Evolutionary conservation across 2,329 filamentous ascomycete species (phyloP).

Genomic region (Penicillium sp.): DNA sequence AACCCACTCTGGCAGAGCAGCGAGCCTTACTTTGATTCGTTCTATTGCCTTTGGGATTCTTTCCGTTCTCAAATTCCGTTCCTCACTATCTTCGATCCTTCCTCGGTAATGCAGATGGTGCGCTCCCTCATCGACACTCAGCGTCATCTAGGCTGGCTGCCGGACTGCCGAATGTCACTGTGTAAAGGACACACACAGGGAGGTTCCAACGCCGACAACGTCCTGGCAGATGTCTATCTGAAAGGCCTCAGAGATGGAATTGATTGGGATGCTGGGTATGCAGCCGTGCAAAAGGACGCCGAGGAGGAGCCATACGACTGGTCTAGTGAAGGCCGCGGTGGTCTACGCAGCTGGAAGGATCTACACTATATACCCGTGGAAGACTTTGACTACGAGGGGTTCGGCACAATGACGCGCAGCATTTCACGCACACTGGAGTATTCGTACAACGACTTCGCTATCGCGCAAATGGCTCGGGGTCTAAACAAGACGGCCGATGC

Average conservation of each 20-base stretch:
- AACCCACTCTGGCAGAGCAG: slow-evolving; percentile 64
- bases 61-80: slow-evolving; percentile 69
- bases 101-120: slow-evolving; percentile 62
- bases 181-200: slow-evolving; percentile 71
- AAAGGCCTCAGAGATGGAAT: slow-evolving; percentile 64
- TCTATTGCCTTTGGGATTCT: slow-evolving; percentile 73
- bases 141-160: slow-evolving; percentile 67
- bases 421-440: slow-evolving; percentile 74
- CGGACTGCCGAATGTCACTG: slow-evolving; percentile 72
- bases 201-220: slow-evolving; percentile 69
- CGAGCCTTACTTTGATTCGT: slow-evolving; percentile 72
- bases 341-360: slow-evolving; percentile 67
- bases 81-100: slow-evolving; percentile 65
- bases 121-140: slow-evolving; percentile 71
- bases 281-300: slow-evolving; percentile 68
- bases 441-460: slow-evolving; percentile 71
- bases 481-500: slow-evolving; percentile 57
- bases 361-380: slow-evolving; percentile 69
- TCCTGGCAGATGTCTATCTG: slow-evolving; percentile 66
- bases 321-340: slow-evolving; percentile 68
- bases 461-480: slow-evolving; percentile 60
- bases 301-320: slow-evolving; percentile 69
- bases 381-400: slow-evolving; percentile 65
- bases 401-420: slow-evolving; percentile 68
- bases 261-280: slow-evolving; percentile 67